Conservation (phyloP, 164 flowering plant species). For the Vitis cinerea region DNA sequence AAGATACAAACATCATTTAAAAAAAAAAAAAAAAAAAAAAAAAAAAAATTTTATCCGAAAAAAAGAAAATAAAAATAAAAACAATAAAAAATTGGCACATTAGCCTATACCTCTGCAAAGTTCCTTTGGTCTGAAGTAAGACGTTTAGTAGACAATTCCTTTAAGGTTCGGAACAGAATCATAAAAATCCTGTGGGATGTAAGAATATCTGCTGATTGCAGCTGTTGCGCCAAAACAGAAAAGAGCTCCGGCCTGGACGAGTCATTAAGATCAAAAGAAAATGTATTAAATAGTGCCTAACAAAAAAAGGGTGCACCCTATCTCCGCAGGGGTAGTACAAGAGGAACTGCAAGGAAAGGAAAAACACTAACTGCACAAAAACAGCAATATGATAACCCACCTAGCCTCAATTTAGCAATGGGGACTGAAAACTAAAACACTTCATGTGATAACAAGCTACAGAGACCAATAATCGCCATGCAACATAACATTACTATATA, state of each 20-base stretch:
- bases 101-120: slow-evolving; percentile 66
- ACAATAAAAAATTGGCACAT: neutral
- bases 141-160: slow-evolving; percentile 93
- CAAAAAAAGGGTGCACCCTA: too few species aligned
- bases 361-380: too few species aligned
- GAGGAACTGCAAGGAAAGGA: too few species aligned
- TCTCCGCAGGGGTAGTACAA: too few species aligned
- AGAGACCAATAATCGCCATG: too few species aligned
- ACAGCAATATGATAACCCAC: too few species aligned
- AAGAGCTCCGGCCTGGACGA: slow-evolving; percentile 83
- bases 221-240: slow-evolving; percentile 71
- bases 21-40: neutral
- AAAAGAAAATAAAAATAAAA: neutral
- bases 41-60: neutral
- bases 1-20: neutral
- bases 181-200: slow-evolving; percentile 81
- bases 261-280: slow-evolving; percentile 7
- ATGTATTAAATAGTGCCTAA: too few species aligned
- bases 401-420: too few species aligned
- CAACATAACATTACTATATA: too few species aligned
- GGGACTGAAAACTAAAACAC: too few species aligned
- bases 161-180: slow-evolving; percentile 84
- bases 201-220: slow-evolving; percentile 78
- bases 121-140: slow-evolving; percentile 78
- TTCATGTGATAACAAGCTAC: too few species aligned